Base-by-base conservation (phyloP, 2,329 filamentous ascomycete species). In the Monilinia fructigena region DNA sequence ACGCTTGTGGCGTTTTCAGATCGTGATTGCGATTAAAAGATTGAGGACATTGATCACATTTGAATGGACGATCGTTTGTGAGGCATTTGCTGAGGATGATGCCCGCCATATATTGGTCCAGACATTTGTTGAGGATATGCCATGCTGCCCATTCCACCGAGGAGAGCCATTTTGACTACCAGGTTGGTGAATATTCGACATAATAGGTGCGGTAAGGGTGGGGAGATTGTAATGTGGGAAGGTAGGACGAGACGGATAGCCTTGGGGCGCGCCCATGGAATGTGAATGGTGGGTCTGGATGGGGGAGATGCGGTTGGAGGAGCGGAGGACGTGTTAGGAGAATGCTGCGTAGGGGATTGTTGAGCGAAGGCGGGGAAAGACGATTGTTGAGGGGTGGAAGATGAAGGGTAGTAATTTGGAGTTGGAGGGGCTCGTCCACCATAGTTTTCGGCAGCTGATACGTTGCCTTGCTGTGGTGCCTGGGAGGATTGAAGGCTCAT, bases 11-110 rank as follows among this genome's bases (percentile, higher is more conserved):
- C 95, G 86, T 80, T 99, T 99, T 99, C 73, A 98, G 79, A 75
- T 98, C 95, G 75, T 98, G 95, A 71, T 98, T 98, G 5, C 95
- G 85, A 77, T 96, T 98, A 80, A 99, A 99, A 48, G 91, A 93
- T 76, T 96, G 92, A 0, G 91, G 87, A 75, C 95, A 99, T 75
- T 91, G 85, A 72, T 98, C 93, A 76, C 95, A 99, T 78, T 93
- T 93, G 82, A 96, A 98, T 0, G 95, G 95, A 6, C 94, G 87
- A 72, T 98, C 94, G 66, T 90, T 90, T 89, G 38, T 84, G 82
- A 12, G 83, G 80, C 26, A 81, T 79, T 69, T 83, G 83, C 56
- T 80, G 79, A 40, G 76, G 77, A 16, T 84, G 82, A 66, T 85
- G 85, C 12, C 81, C 79, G 18, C 81, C 81, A 68, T 92, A 91